Evolutionary conservation across 805 yeast species (phyloP), one percentile per base, ranked within the genome.

Genomic region (Pichia nanzhaoensis): DNA sequence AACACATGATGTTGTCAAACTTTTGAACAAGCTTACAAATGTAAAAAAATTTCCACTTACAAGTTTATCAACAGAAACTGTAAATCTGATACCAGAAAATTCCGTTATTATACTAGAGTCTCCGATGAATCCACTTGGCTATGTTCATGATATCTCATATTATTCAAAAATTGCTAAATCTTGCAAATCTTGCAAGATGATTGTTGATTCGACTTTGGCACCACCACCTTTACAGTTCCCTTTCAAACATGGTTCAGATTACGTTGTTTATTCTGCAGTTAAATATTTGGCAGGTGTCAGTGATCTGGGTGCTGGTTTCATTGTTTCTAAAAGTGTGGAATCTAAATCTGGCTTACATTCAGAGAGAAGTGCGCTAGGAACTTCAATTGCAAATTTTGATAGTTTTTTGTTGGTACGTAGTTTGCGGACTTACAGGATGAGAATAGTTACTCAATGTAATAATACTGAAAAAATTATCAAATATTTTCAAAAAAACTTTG

Each of bases 161-260:
- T 74, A 63, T 55, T 73, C 79, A 0, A 57, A 64, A 5, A 48
- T 61, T 35, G 75, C 78, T 0, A 78, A 74, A 50, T 55, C 55
- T 2, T 62, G 60, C 43, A 70, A 72, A 5, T 74, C 77, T 2
- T 56, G 60, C 28, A 35, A 44, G 10, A 54, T 76, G 18, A 48
- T 73, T 20, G 76, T 76, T 2, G 81, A 76, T 58, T 69, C 80
- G 10, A 76, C 80, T 0, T 66, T 75, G 51, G 80, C 79, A 1
- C 80, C 80, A 8, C 78, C 78, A 8, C 79, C 79, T 10, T 61
- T 75, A 37, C 79, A 70, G 52, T 68, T 73, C 48, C 77, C 81
- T 0, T 75, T 75, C 53, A 57, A 63, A 21, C 67, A 65, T 51
- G 78, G 78, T 4, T 80, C 78, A 4, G 79, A 76, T 54, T 61